phyloP scores from a whole-genome alignment of 345 rosid species.

The thale cress (Arabidopsis thaliana) region DNA sequence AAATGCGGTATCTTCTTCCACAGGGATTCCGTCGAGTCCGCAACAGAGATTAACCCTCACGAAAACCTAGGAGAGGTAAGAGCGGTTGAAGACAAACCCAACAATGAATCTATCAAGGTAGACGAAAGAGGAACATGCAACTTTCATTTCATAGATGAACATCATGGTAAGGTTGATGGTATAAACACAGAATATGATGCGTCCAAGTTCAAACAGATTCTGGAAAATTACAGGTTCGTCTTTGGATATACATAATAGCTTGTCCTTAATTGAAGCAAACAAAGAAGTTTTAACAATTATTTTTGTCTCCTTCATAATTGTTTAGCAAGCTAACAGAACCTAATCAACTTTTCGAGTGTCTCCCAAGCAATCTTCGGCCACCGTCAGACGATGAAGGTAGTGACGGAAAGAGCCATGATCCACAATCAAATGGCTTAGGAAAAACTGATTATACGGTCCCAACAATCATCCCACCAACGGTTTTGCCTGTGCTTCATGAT shows the following conservation, averaged over 20 bases:
- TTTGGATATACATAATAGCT: background rate
- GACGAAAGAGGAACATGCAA: background rate
- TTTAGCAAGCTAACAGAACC: conserved; percentile 96
- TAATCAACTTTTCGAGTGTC: conserved; percentile 81
- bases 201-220: background rate
- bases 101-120: background rate
- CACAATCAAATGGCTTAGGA: conserved; percentile 55
- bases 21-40: background rate
- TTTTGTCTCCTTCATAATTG: conserved; percentile 1
- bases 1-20: background rate
- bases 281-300: background rate
- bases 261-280: too few relatives aligned
- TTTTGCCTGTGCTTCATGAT: conserved; percentile 77
- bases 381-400: conserved; percentile 53
- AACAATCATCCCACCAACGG: conserved; percentile 76
- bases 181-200: background rate
- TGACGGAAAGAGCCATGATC: conserved; percentile 54
- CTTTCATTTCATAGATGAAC: background rate
- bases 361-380: conserved; percentile 79
- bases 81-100: background rate
- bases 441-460: conserved; percentile 62
- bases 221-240: background rate
- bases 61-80: background rate
- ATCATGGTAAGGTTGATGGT: conserved; percentile 4
- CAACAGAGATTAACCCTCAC: background rate